Evolutionary conservation across 352 stramenopile species (phyloP), one percentile per base, ranked within the genome.

Genomic region (Phytophthora kernoviae): DNA sequence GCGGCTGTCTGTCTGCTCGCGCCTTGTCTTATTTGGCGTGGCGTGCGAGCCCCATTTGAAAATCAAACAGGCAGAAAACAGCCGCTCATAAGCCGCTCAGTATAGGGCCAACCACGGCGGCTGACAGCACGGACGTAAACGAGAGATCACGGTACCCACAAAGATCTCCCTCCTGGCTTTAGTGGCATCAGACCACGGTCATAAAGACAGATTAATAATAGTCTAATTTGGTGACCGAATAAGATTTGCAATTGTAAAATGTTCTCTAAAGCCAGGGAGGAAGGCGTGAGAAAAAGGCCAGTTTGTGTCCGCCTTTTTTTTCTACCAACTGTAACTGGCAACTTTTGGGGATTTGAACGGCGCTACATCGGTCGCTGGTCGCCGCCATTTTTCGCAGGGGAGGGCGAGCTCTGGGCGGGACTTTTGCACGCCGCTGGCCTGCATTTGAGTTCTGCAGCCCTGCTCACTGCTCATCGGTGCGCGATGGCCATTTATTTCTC

Each of bases 11-110:
- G 55, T 75, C 66, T 75, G 66, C 56, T 62, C 41, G 41, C 22
- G 51, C 26, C 14, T 42, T 45, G 49, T 52, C 55, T 62, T 48
- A 20, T 62, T 48, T 55, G 41, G 26, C 64, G 49, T 70, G 62
- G 48, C 54, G 60, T 70, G 61, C 37, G 32, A 48, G 42, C 21
- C 43, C 53, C 71, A 80, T 77, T 73, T 72, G 70, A 73, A 68
- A 66, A 66, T 50, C 59, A 66, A 59, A 58, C 49, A 55, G 40
- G 33, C 40, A 68, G 47, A 58, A 56, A 61, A 56, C 47, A 65
- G 58, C 58, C 54, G 24, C 24, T 30, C 24, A 6, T 30, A 6
- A 30, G 3, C 4, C 9, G 3, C 37, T 43, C 15, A 21, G 56
- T 58, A 65, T 48, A 30, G 55, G 49, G 48, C n/a, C n/a, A n/a